Evolutionary conservation across 768 basidiomycete genomes (phyloP), one percentile per base, ranked within the genome.

Genomic region (Kwoniella europaea): DNA sequence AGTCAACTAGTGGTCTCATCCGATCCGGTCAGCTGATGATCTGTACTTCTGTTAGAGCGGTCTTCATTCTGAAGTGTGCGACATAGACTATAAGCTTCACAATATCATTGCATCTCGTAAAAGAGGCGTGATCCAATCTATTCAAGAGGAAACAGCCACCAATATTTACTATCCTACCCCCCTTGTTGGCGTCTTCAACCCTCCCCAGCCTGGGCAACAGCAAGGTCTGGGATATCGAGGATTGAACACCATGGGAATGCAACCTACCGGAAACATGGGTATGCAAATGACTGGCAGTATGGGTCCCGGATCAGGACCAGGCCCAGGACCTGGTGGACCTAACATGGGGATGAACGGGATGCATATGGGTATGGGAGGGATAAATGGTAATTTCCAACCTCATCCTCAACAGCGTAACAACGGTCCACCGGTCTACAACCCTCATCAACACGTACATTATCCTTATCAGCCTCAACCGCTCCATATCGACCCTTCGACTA

Each of bases 61-160:
- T 20, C 86, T 98, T 10, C 93, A 97, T 79, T 88, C 93, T 10
- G 96, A 98, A 82, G 84, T 89, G 41, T 91, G 92, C 84, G 95
- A 98, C 84, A 92, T 99, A 74, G 96, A 98, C 82, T 92, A 92
- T 84, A 95, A 96, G 80, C 85, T 98, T 2, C 95, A 97, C 82
- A 88, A 90, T 52, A 93, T 97, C 82, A 88, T 97, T 71, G 92
- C 93, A 20, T 93, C 92, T 50, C 89, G 93, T 69, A 96, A 96
- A 84, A 91, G 95, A 58, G 86, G 87, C 69, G 88, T 91, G 42
- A 86, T 99, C 44, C 96, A 98, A 83, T 87, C 91, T 9, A 96
- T 99, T 61, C 93, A 96, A 81, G 94, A 98, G 84, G 94, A 98
- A 83, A 98, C 96, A 0, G 95, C 91, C 0, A 98, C 96, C 64